phyloP scores from a whole-genome alignment of 2,329 filamentous ascomycete species.

The Dactylellina drechsleri region DNA sequence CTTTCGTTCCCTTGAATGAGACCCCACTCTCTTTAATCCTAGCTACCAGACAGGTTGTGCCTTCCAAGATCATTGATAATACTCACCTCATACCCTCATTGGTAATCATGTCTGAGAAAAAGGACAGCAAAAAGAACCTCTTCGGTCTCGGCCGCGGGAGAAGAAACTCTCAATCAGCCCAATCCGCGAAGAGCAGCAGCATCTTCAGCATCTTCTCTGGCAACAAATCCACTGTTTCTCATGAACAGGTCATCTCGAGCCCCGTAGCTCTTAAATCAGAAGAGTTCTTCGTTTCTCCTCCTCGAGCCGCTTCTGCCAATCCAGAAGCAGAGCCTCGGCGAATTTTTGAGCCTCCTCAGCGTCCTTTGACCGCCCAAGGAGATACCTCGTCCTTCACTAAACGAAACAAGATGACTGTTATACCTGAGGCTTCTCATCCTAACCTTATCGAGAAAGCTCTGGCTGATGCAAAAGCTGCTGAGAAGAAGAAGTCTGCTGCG shows the following conservation, averaged over 20 bases:
- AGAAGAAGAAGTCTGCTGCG: neutral
- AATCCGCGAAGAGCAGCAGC: neutral
- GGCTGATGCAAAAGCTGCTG: neutral
- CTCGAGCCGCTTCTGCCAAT: constrained; percentile 13
- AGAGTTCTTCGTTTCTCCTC: neutral
- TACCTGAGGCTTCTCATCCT: constrained; percentile 7
- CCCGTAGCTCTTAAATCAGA: neutral
- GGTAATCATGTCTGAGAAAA: neutral
- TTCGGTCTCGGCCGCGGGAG: constrained; percentile 2
- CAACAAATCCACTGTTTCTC: neutral
- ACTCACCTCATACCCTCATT: neutral
- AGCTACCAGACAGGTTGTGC: no score
- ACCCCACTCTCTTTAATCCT: neutral
- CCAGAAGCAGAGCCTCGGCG: neutral
- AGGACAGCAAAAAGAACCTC: neutral
- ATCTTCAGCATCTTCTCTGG: constrained; percentile 4
- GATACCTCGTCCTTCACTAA: neutral
- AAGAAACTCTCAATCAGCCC: no score
- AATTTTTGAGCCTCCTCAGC: neutral
- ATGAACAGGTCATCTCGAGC: neutral
- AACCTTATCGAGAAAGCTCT: constrained; percentile 2
- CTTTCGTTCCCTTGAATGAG: neutral
- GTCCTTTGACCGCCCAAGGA: constrained; percentile 4
- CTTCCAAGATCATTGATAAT: neutral
- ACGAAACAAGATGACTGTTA: constrained; percentile 4